Conservation (phyloP, 345 rosid genomes). For the Gossypium thurberi region DNA sequence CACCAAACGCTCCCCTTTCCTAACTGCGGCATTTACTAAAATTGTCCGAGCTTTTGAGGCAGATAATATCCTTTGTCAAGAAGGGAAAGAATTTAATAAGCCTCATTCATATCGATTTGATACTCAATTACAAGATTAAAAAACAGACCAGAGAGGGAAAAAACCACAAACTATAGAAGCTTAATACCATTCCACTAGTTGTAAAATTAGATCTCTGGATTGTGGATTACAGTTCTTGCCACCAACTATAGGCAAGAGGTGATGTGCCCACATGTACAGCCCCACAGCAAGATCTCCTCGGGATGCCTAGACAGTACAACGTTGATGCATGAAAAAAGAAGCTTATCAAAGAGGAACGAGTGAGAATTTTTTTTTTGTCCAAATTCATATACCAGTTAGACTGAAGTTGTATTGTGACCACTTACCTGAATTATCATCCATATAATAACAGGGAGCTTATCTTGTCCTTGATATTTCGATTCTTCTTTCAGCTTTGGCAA, state of each 20-base stretch:
- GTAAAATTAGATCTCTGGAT: slow-evolving; percentile 71
- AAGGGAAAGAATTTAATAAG: neutral
- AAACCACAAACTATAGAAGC: neutral
- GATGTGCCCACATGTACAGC: slow-evolving; percentile 54
- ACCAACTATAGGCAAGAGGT: slow-evolving; percentile 46
- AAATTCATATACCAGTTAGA: neutral
- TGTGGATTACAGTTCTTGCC: slow-evolving; percentile 55
- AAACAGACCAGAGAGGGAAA: neutral
- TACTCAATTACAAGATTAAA: neutral
- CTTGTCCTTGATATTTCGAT: slow-evolving; percentile 72
- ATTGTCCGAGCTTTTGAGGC: slow-evolving; percentile 54
- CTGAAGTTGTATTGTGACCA: neutral
- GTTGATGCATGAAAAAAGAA: slow-evolving; percentile 9
- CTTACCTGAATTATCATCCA: slow-evolving; percentile 78
- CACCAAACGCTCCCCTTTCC: slow-evolving; percentile 62
- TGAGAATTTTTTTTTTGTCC: neutral
- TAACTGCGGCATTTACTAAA: slow-evolving; percentile 63
- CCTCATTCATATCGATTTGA: neutral
- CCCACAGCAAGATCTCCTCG: slow-evolving; percentile 72
- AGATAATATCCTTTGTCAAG: slow-evolving; percentile 44
- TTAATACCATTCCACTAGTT: slow-evolving; percentile 45
- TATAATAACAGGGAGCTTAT: slow-evolving; percentile 55
- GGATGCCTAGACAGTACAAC: slow-evolving; percentile 40
- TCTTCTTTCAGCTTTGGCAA: slow-evolving; percentile 51
- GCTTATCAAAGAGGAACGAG: neutral